phyloP scores from a whole-genome alignment of 139 green algal species.

The Tetradesmus lagerheimii region DNA sequence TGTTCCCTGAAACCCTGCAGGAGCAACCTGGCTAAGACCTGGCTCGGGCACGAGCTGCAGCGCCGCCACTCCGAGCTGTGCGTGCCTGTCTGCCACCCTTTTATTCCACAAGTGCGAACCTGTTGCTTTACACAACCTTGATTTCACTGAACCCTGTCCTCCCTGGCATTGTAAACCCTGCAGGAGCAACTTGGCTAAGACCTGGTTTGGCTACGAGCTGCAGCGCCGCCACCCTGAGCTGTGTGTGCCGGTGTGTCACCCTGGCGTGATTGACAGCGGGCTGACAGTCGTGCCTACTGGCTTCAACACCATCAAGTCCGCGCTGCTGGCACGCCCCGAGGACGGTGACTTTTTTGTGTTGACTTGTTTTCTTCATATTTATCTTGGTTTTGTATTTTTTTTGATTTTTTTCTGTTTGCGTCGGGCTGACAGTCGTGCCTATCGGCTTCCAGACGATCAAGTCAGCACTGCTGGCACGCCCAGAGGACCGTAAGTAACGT shows the following conservation, averaged over 20 bases:
- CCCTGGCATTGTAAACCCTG: neutral
- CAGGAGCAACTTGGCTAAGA: constrained; percentile 50
- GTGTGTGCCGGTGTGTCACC: constrained; percentile 22
- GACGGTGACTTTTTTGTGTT: no score
- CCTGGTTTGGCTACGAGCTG: constrained; percentile 51
- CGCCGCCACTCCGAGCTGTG: constrained; percentile 28
- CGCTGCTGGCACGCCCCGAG: constrained; percentile 13
- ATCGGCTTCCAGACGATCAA: constrained; percentile 10
- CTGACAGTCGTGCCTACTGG: constrained; percentile 35
- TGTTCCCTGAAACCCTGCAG: constrained; percentile 7
- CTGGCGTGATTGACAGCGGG: constrained; percentile 42
- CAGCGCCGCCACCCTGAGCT: constrained; percentile 45
- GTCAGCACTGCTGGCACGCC: neutral
- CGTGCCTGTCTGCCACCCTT: constrained; percentile 20
- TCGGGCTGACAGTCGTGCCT: constrained; percentile 15
- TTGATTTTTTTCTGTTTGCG: no score
- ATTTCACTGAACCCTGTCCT: neutral
- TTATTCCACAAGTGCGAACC: neutral
- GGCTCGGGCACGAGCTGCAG: constrained; percentile 44
- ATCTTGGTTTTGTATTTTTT: no score
- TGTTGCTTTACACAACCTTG: neutral
- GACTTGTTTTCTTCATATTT: no score
- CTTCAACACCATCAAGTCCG: constrained; percentile 3
- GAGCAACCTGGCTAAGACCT: constrained; percentile 47
- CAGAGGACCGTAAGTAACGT: constrained; percentile 3